phyloP scores from a whole-genome alignment of 2,329 filamentous ascomycete genomes.

The Fusarium burgessii region DNA sequence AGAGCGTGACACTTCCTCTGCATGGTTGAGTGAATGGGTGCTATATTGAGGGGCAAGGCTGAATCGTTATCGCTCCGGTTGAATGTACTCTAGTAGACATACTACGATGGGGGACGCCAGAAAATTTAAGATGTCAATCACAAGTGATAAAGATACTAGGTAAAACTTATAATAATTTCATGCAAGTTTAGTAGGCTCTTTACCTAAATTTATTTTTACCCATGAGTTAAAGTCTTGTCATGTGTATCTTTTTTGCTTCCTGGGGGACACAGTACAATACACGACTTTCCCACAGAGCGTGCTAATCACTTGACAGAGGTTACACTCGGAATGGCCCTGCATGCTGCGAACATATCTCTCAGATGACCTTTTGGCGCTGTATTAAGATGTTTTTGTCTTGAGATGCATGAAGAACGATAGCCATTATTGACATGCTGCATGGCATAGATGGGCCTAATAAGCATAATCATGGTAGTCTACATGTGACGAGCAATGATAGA shows the following conservation, averaged over 20 bases:
- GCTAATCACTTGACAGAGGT: constrained; percentile 26
- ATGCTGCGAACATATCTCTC: not conserved
- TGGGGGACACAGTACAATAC: not conserved
- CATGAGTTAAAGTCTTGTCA: too few species aligned
- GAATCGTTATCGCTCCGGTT: constrained; percentile 3
- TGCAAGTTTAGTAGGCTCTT: too few species aligned
- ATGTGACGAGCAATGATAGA: not conserved
- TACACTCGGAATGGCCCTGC: constrained; percentile 1
- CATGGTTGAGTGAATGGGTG: constrained; percentile 8
- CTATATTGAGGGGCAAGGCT: constrained; percentile 2
- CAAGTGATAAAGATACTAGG: too few species aligned
- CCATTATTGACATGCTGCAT: not conserved
- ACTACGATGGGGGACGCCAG: too few species aligned
- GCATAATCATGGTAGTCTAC: not conserved
- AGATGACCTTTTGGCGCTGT: not conserved
- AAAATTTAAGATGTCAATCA: too few species aligned
- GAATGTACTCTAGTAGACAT: too few species aligned
- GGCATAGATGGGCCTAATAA: not conserved
- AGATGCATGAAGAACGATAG: constrained; percentile 7
- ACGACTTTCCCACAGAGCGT: constrained; percentile 15
- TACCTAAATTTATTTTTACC: too few species aligned
- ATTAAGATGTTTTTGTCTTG: constrained; percentile 2
- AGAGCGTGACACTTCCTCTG: constrained; percentile 20
- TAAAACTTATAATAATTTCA: too few species aligned
- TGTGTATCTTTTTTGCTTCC: too few species aligned